Evolutionary conservation across 768 basidiomycete genomes (phyloP).

Genomic region (Psilocybe cubensis): DNA sequence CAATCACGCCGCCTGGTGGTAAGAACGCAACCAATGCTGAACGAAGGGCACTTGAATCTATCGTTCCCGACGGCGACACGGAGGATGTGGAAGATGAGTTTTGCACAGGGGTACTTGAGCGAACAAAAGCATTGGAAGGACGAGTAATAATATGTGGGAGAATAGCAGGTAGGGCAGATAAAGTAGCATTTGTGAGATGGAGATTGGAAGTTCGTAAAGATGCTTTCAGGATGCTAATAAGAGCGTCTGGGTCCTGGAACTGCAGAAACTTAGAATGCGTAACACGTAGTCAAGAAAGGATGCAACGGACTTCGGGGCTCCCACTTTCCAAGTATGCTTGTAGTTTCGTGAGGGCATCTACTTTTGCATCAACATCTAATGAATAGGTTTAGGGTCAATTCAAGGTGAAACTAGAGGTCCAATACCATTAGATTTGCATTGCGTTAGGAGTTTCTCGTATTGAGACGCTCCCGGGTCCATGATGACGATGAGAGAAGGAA

Average conservation of each 20-base stretch:
- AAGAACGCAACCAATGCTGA: constrained; percentile 71
- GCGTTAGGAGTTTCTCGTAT: constrained; percentile 64
- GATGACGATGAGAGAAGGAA: constrained; percentile 5
- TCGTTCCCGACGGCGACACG: constrained; percentile 26
- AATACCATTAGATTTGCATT: constrained; percentile 69
- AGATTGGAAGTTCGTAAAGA: constrained; percentile 83
- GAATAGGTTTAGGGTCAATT: constrained; percentile 3
- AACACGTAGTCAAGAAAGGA: not conserved
- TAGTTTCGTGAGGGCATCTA: constrained; percentile 80
- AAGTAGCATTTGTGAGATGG: constrained; percentile 77
- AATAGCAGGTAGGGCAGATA: constrained; percentile 68
- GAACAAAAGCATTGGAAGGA: constrained; percentile 27
- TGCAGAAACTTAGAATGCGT: constrained; percentile 28
- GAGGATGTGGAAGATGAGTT: constrained; percentile 47
- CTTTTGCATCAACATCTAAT: constrained; percentile 78
- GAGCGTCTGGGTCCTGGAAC: constrained; percentile 74
- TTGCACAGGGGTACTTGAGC: constrained; percentile 16
- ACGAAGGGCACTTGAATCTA: constrained; percentile 50
- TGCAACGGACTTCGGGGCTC: constrained; percentile 60
- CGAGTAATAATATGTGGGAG: constrained; percentile 64
- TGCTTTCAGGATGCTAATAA: constrained; percentile 71
- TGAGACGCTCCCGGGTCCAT: constrained; percentile 56
- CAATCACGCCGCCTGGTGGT: constrained; percentile 76
- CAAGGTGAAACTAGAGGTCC: constrained; percentile 6
- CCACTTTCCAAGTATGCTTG: constrained; percentile 71